phyloP scores from a whole-genome alignment of 83 land plant species.

The Thuja plicata region DNA sequence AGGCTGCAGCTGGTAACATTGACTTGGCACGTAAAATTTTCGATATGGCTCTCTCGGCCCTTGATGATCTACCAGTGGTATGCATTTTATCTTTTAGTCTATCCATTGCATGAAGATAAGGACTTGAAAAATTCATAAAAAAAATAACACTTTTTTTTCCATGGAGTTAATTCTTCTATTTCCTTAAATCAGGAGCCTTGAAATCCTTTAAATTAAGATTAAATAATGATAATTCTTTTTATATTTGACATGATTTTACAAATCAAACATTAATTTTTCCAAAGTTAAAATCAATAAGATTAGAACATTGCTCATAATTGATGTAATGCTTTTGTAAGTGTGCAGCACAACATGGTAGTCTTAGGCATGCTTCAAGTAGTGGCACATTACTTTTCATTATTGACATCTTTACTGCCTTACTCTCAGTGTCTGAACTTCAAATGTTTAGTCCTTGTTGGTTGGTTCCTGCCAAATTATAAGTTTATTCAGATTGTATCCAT shows the following conservation, averaged over 20 bases:
- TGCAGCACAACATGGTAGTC: background rate
- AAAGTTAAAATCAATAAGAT: background rate
- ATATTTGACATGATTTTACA: background rate
- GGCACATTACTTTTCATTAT: background rate
- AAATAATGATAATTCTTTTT: background rate
- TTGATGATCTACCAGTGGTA: constrained; percentile 73
- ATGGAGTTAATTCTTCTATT: background rate
- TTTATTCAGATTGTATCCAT: background rate
- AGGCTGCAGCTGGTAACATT: constrained; percentile 79
- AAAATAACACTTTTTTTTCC: background rate
- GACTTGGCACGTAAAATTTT: constrained; percentile 88
- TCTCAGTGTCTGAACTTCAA: background rate
- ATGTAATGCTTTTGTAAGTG: background rate
- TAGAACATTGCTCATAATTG: background rate
- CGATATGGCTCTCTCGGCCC: constrained; percentile 82
- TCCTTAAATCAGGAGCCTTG: too few relatives aligned
- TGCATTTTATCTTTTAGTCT: constrained; percentile 6
- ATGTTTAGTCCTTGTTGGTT: background rate
- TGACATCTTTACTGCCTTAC: background rate
- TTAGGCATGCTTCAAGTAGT: background rate
- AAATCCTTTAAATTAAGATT: background rate
- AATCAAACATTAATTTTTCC: background rate
- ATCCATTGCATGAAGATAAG: background rate
- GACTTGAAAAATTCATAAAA: background rate
- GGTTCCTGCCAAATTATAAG: background rate